Evolutionary conservation across 1,284 basidiomycete genomes (phyloP).

Genomic region (Ceratobasidium papillatum): DNA sequence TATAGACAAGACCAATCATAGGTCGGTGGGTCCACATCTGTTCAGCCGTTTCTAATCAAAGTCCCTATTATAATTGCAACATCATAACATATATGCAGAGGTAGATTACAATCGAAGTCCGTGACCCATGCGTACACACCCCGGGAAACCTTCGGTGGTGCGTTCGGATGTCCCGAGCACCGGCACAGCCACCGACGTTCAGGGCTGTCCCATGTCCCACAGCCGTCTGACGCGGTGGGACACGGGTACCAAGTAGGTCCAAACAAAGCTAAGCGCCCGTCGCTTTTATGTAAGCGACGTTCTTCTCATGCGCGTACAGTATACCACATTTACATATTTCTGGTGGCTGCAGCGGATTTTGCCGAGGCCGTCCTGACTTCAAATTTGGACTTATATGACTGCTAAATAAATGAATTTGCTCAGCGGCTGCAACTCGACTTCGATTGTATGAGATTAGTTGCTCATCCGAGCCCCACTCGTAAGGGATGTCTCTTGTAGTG

Average conservation of each 20-base stretch:
- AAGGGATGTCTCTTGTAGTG: no score
- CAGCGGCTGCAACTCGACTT: no score
- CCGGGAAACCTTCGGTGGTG: neutral
- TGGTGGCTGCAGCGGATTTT: no score
- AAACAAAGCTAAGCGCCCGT: conserved; percentile 19
- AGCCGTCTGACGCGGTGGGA: neutral
- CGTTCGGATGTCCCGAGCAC: neutral
- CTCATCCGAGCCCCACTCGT: no score
- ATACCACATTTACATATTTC: no score
- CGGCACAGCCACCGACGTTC: conserved; percentile 18
- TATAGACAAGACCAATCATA: neutral
- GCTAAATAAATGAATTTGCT: no score
- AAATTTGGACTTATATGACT: no score
- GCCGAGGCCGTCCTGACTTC: no score
- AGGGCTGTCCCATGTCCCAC: conserved; percentile 14
- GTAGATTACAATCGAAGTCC: neutral
- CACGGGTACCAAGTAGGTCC: conserved; percentile 6
- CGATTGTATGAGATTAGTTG: no score
- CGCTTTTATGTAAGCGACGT: conserved; percentile 21
- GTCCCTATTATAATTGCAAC: neutral
- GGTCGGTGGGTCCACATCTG: neutral
- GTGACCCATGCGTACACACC: neutral
- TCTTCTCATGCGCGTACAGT: conserved; percentile 22
- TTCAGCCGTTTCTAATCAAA: neutral
- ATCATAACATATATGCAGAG: neutral